A percentile compares a stretch with the other conserved stretches of the same genome.
phyloP scores from a whole-genome alignment of 805 yeast genomes.

The Wickerhamiella bombiphila region DNA sequence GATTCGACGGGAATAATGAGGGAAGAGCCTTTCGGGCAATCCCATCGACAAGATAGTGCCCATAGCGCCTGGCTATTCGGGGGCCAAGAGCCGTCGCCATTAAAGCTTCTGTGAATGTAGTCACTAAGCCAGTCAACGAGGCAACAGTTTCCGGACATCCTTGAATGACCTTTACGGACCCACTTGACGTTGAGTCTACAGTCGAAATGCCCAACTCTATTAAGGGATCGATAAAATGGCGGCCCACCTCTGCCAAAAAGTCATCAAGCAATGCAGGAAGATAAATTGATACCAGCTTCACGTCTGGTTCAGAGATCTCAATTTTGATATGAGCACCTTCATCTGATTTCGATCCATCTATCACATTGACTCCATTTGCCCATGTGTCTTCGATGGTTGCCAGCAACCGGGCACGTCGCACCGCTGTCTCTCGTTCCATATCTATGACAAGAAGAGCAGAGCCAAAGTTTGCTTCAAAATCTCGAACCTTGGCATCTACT shows the following conservation, averaged over 20 bases:
- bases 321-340: too few species aligned
- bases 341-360: slow-evolving; percentile 5
- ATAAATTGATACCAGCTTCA: too few species aligned
- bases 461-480: neutral
- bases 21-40: slow-evolving; percentile 9
- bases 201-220: neutral
- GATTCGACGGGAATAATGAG: slow-evolving; percentile 8
- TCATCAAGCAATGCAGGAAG: slow-evolving; percentile 1
- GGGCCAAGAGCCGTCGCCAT: neutral
- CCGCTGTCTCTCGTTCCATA: neutral
- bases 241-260: neutral
- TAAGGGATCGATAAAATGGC: neutral
- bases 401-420: neutral
- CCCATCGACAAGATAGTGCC: slow-evolving; percentile 4
- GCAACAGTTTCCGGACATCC: neutral
- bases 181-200: neutral
- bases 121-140: neutral
- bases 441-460: slow-evolving; percentile 1
- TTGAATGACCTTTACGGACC: neutral
- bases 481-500: neutral
- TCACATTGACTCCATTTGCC: slow-evolving; percentile 2
- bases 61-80: slow-evolving; percentile 4
- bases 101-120: neutral
- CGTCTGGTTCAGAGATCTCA: too few species aligned
- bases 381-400: neutral